Percentiles rank a stretch among this genome's conserved stretches.
phyloP scores from a whole-genome alignment of 1,284 basidiomycete genomes.

The Irpex rosettiformis region DNA sequence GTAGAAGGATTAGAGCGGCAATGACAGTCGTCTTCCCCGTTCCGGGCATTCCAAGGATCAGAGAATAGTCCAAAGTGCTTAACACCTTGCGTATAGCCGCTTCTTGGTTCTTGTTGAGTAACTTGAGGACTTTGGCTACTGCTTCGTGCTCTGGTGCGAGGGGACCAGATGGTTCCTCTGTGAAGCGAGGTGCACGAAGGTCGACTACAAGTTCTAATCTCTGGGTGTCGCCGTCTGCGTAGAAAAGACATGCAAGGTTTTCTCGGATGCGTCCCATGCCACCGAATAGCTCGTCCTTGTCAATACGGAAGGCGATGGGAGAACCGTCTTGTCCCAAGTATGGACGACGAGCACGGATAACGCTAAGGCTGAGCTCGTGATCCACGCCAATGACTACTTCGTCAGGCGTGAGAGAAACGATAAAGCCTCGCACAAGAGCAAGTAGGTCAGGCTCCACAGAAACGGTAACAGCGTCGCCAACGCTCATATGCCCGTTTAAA shows the following conservation, averaged over 20 bases:
- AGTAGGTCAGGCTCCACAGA: constrained; percentile 84
- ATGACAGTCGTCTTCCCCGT: constrained; percentile 98
- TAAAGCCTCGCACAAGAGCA: constrained; percentile 83
- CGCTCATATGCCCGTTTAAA: constrained; percentile 75
- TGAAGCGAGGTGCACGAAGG: constrained; percentile 66
- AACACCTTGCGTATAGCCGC: constrained; percentile 75
- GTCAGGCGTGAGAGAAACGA: constrained; percentile 66
- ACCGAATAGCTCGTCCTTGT: constrained; percentile 88
- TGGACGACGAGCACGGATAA: constrained; percentile 40
- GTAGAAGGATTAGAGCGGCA: constrained; percentile 78
- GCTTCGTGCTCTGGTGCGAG: constrained; percentile 6
- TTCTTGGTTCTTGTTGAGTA: constrained; percentile 76
- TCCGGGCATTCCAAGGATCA: constrained; percentile 96
- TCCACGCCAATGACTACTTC: constrained; percentile 79
- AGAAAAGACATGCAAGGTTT: constrained; percentile 89
- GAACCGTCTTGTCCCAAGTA: constrained; percentile 13
- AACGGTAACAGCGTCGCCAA: constrained; percentile 81
- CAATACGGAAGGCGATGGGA: constrained; percentile 74
- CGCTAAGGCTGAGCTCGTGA: constrained; percentile 62
- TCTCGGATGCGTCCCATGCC: constrained; percentile 88
- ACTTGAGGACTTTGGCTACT: constrained; percentile 5
- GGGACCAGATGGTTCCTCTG: constrained; percentile 24
- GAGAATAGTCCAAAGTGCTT: constrained; percentile 83
- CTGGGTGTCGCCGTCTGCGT: constrained; percentile 65
- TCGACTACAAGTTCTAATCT: constrained; percentile 80